Evolutionary conservation across 2,329 filamentous ascomycete species (phyloP).

Genomic region (Diatrype stigma): DNA sequence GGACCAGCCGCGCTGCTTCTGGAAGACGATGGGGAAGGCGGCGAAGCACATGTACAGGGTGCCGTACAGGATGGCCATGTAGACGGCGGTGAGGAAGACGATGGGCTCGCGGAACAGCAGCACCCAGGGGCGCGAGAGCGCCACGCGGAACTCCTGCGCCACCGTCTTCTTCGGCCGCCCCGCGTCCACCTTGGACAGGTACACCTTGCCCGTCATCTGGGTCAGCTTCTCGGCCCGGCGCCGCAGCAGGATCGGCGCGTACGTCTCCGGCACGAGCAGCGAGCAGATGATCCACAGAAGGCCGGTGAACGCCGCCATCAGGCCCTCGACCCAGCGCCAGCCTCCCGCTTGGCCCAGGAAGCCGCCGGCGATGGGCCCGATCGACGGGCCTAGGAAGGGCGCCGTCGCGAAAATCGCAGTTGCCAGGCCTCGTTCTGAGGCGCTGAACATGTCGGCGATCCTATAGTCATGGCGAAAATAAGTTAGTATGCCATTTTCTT

Average conservation of each 20-base stretch:
- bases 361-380: conserved; percentile 62
- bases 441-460: conserved; percentile 55
- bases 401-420: conserved; percentile 61
- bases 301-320: conserved; percentile 61
- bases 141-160: conserved; percentile 50
- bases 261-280: conserved; percentile 55
- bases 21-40: conserved; percentile 64
- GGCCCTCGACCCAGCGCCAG: conserved; percentile 67
- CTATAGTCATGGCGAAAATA: too few species aligned
- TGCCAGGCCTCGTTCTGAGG: conserved; percentile 48
- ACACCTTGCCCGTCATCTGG: conserved; percentile 50
- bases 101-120: conserved; percentile 69
- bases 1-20: conserved; percentile 54
- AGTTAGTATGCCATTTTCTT: too few species aligned
- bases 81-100: conserved; percentile 60
- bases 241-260: conserved; percentile 54
- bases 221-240: conserved; percentile 48
- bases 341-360: conserved; percentile 61
- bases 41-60: conserved; percentile 58
- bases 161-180: conserved; percentile 38
- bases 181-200: conserved; percentile 49
- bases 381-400: conserved; percentile 61
- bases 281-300: conserved; percentile 52
- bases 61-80: conserved; percentile 59
- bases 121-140: conserved; percentile 62